Evolutionary conservation across 2,329 filamentous ascomycete genomes (phyloP).

Genomic region (Penicillium sp.): DNA sequence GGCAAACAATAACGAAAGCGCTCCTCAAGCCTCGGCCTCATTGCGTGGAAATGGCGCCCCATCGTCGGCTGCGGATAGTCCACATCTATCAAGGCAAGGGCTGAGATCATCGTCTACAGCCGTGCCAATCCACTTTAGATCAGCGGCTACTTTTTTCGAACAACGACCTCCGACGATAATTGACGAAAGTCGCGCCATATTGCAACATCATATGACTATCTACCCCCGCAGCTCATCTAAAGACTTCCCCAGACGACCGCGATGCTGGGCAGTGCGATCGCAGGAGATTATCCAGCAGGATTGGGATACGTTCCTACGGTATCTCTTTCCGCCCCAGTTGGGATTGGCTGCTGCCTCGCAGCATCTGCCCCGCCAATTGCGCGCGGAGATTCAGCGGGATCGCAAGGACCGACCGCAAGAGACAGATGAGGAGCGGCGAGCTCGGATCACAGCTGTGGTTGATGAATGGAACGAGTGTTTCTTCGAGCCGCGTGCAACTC

Average conservation of each 20-base stretch:
- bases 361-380: constrained; percentile 34
- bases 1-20: constrained; percentile 18
- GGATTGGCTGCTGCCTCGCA: constrained; percentile 34
- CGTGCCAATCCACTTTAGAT: constrained; percentile 31
- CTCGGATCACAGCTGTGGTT: constrained; percentile 37
- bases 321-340: constrained; percentile 39
- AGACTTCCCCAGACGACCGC: constrained; percentile 40
- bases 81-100: constrained; percentile 11
- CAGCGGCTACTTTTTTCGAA: constrained; percentile 36
- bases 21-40: constrained; percentile 16
- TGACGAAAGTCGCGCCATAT: constrained; percentile 21
- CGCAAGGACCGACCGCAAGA: constrained; percentile 41
- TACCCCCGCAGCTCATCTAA: constrained; percentile 39
- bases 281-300: constrained; percentile 38
- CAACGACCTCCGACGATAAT: constrained; percentile 29
- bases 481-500: constrained; percentile 35
- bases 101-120: constrained; percentile 9
- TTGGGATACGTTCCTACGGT: constrained; percentile 41
- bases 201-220: constrained; percentile 38
- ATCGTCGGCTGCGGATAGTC: constrained; percentile 14
- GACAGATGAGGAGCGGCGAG: constrained; percentile 36
- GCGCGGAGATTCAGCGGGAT: constrained; percentile 39
- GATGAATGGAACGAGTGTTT: constrained; percentile 43
- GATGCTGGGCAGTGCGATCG: constrained; percentile 35
- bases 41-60: constrained; percentile 15